Evolutionary conservation across 2,329 filamentous ascomycete genomes (phyloP).

Genomic region (Penicillium sp.): DNA sequence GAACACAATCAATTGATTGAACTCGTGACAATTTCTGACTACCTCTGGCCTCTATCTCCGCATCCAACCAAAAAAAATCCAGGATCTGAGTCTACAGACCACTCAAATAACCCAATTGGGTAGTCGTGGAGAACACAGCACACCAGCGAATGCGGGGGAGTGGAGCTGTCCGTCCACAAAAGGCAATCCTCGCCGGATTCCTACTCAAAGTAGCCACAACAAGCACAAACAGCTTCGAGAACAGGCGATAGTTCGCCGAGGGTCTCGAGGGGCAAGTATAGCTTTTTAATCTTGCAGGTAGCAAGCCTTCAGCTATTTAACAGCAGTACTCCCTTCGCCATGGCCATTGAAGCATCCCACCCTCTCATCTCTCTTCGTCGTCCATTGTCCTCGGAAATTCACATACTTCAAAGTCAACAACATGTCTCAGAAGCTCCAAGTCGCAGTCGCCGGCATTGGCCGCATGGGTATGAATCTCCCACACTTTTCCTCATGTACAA

Average conservation of each 20-base stretch:
- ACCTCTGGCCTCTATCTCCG: background rate
- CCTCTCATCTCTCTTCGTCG: background rate
- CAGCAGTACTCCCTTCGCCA: background rate
- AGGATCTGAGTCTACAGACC: background rate
- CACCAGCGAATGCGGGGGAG: slow-evolving; percentile 6
- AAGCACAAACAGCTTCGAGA: background rate
- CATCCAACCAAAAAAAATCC: background rate
- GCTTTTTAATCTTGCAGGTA: background rate
- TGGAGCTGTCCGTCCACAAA: background rate
- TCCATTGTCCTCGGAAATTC: background rate
- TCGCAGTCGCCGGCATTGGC: slow-evolving; percentile 23
- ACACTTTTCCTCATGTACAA: too few relatives aligned
- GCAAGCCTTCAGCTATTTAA: background rate
- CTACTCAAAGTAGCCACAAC: slow-evolving; percentile 3
- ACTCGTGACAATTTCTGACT: background rate
- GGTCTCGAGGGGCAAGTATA: background rate
- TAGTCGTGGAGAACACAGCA: background rate
- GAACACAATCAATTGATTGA: background rate
- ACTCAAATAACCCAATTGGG: background rate
- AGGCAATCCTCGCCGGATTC: slow-evolving; percentile 11
- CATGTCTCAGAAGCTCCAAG: slow-evolving; percentile 22
- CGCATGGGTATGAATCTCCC: slow-evolving; percentile 22
- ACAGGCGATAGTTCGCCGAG: background rate
- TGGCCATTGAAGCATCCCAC: background rate
- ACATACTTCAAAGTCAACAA: background rate